Base-by-base conservation (phyloP, 1,139 yeast species). In the Yamadazyma dushanensis region DNA sequence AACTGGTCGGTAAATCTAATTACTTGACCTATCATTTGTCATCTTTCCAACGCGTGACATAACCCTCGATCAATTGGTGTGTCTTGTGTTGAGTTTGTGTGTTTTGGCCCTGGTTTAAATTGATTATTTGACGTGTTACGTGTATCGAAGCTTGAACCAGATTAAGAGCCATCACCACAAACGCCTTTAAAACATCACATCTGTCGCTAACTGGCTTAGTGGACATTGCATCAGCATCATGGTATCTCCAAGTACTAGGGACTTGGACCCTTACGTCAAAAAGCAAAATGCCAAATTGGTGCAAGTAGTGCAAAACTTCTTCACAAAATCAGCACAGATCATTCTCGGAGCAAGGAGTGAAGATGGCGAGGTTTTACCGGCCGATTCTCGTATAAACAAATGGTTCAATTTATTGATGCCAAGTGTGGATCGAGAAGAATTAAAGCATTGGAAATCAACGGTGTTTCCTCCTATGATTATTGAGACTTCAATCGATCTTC, bases 401-500 rank as follows among this genome's bases (percentile, higher is more conserved):
- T 80, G 87, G 94, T 87, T 86, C 65, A 83, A 84, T 51, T 55
- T 87, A 14, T 81, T 80, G 44, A 60, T 80, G 36, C 48, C 49
- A 6, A 81, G 72, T 25, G 45, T 62, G 3, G 59, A 67, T 32
- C 66, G 72, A 32, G 87, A 79, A 9, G 88, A 80, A 34, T 59
- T 85, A 38, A 65, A 68, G 37, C 61, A 70, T 9, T 87, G 95
- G 95, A 72, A 72, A 42, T 45, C 61, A 20, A 41, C 63, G 3
- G 44, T 53, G 3, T 57, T 82, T 16, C 89, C 95, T 3, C 95
- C 96, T 1, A 70, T 92, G 61, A 86, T 90, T 17, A 73, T 92
- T 23, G 98, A 92, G 55, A 83, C 94, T 0, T 85, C 73, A 46
- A 66, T 92, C 37, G 96, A 90, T 56, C 65, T 89, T 36, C 63